Percentiles rank a stretch among this genome's conserved stretches.
These are phyloP conservation scores for Lotmaria passim DNA, from an alignment of 208 protist species.

Conservation along the genomic window DNA sequence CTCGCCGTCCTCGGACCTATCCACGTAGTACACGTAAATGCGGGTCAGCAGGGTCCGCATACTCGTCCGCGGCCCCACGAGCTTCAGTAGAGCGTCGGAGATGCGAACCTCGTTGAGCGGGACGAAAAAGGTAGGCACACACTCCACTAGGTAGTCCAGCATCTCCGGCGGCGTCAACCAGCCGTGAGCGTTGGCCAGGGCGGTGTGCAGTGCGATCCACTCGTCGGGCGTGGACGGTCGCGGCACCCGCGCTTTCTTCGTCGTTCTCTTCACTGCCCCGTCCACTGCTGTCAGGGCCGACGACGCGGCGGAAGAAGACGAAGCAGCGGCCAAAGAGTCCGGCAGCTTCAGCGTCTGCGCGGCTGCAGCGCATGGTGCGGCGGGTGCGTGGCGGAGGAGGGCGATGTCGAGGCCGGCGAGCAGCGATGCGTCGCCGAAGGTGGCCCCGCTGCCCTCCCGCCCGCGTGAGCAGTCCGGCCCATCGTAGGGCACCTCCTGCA, in stretches of 20 bases:
- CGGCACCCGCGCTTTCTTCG: slow-evolving; percentile 13
- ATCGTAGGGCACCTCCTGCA: slow-evolving; percentile 29
- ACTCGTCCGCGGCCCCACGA: slow-evolving; percentile 52
- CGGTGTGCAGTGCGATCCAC: slow-evolving; percentile 59
- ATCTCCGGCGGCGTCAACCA: slow-evolving; percentile 68
- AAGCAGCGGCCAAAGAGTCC: background rate
- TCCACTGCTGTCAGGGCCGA: background rate
- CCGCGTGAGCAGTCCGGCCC: background rate
- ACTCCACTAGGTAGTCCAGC: slow-evolving; percentile 84
- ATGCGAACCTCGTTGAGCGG: slow-evolving; percentile 51
- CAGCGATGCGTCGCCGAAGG: background rate
- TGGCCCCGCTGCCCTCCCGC: slow-evolving; percentile 1
- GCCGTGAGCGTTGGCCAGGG: slow-evolving; percentile 58
- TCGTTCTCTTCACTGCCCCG: background rate
- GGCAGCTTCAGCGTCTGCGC: background rate
- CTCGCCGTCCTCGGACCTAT: slow-evolving; percentile 40
- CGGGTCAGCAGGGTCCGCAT: slow-evolving; percentile 54
- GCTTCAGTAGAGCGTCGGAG: slow-evolving; percentile 56
- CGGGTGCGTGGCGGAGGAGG: slow-evolving; percentile 21
- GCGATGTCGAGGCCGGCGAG: slow-evolving; percentile 21
- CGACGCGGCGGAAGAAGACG: no score
- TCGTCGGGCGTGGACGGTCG: slow-evolving; percentile 20
- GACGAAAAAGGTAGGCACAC: slow-evolving; percentile 80
- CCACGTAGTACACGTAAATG: slow-evolving; percentile 82
- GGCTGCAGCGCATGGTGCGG: background rate